Evolutionary conservation across 192 early-diverging fungal genomes (phyloP).

Genomic region (Coemansia javaensis): DNA sequence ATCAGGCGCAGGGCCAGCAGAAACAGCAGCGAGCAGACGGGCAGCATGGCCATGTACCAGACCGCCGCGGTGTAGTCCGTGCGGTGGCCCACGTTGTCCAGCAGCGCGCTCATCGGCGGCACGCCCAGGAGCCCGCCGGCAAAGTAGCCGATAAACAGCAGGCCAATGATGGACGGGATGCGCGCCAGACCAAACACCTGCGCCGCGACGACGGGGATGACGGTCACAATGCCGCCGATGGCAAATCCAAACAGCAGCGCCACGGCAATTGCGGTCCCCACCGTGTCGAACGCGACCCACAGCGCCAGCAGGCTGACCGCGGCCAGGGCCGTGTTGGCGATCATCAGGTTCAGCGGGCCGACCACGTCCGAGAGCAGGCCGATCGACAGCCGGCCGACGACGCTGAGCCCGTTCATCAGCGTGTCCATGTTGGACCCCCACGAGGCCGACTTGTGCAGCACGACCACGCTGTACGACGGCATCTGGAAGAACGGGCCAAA

Average conservation of each 20-base stretch:
- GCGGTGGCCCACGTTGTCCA: slow-evolving; percentile 45
- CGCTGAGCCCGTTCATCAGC: slow-evolving; percentile 46
- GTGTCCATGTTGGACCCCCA: slow-evolving; percentile 52
- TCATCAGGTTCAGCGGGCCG: slow-evolving; percentile 40
- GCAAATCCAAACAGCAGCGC: slow-evolving; percentile 43
- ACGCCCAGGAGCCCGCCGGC: slow-evolving; percentile 39
- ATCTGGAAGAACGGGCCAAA: slow-evolving; percentile 51
- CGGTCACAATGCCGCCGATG: slow-evolving; percentile 40
- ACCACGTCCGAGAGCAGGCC: slow-evolving; percentile 34
- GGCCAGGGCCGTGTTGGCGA: slow-evolving; percentile 23
- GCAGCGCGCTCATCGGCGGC: slow-evolving; percentile 42
- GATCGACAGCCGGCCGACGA: slow-evolving; percentile 34
- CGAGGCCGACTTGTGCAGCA: slow-evolving; percentile 38
- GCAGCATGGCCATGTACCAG: slow-evolving; percentile 43
- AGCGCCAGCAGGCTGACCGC: slow-evolving; percentile 31
- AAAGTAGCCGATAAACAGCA: slow-evolving; percentile 44
- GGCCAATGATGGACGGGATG: slow-evolving; percentile 41
- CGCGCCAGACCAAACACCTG: slow-evolving; percentile 41
- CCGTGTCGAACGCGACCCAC: slow-evolving; percentile 43
- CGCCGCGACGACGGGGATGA: slow-evolving; percentile 46
- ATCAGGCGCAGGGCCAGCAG: slow-evolving; percentile 28
- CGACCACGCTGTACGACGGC: slow-evolving; percentile 44
- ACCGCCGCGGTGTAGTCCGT: slow-evolving; percentile 42
- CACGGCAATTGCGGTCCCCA: slow-evolving; percentile 23
- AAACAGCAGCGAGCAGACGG: slow-evolving; percentile 34